Base-by-base conservation (phyloP, 495 filamentous ascomycete genomes). In the Arthonia radiata region DNA sequence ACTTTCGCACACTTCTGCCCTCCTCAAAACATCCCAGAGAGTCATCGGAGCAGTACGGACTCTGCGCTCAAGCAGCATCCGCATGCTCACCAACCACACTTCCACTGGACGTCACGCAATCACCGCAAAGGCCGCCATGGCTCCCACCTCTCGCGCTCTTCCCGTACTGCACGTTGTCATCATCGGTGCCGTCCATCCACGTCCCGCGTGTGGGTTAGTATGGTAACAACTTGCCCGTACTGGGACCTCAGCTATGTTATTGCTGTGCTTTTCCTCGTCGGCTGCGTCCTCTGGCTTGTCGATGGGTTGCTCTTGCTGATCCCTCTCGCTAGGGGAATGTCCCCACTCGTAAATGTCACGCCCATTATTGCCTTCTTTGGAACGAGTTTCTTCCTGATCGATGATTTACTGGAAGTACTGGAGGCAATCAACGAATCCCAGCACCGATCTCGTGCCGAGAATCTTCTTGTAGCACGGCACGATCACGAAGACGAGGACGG, bases 381-480 rank as follows among this genome's bases (percentile, higher is more conserved):
- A n/a, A 64, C 65, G 1, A 71, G 66, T 0, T 45, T 77, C 3
- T 76, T 78, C 39, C 66, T 71, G 37, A 30, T 74, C 11, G 71
- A 70, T 0, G 64, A 59, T 31, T 42, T 77, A 0, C 39, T 78
- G 13, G 44, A 77, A 9, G 52, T 77, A 37, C 41, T 72, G 3
- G 73, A 80, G 38, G 71, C 70, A 6, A 50, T 76, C 3, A 75
- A 77, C 42, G 66, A 66, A n/a, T n/a, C n/a, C n/a, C n/a, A n/a
- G n/a, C n/a, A n/a, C n/a, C n/a, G n/a, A n/a, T n/a, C n/a, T n/a
- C n/a, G n/a, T n/a, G n/a, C n/a, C n/a, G n/a, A n/a, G n/a, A n/a
- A n/a, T n/a, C n/a, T n/a, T n/a, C n/a, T n/a, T n/a, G n/a, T n/a
- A n/a, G n/a, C n/a, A n/a, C n/a, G n/a, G n/a, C n/a, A n/a, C n/a